phyloP scores from a whole-genome alignment of 2,329 filamentous ascomycete genomes.

The Diplodia sapinea region DNA sequence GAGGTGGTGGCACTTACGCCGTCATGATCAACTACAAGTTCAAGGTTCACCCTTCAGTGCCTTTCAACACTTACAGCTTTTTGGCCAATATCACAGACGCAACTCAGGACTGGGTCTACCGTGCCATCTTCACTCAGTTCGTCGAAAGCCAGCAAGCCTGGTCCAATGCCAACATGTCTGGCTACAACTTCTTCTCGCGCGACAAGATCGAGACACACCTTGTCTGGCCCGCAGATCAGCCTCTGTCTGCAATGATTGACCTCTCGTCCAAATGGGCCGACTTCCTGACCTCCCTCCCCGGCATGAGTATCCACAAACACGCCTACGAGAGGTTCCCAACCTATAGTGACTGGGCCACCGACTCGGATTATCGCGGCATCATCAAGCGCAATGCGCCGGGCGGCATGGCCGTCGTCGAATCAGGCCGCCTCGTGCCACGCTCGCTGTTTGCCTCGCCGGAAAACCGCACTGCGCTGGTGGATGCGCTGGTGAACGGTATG shows the following conservation, averaged over 20 bases:
- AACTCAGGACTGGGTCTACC: conserved; percentile 42
- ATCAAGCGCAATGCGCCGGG: conserved; percentile 45
- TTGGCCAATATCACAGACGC: conserved; percentile 43
- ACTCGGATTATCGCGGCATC: conserved; percentile 39
- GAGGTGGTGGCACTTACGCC: conserved; percentile 42
- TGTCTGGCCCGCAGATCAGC: conserved; percentile 40
- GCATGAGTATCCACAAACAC: conserved; percentile 42
- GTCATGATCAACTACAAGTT: conserved; percentile 45
- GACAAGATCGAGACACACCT: conserved; percentile 44
- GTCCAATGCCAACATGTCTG: conserved; percentile 41
- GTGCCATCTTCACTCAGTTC: conserved; percentile 41
- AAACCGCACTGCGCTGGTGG: conserved; percentile 35
- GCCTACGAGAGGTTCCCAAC: conserved; percentile 42
- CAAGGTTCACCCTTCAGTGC: conserved; percentile 43
- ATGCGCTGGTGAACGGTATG: conserved; percentile 40
- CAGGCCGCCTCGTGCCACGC: conserved; percentile 44
- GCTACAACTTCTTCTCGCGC: conserved; percentile 45
- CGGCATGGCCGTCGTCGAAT: conserved; percentile 43
- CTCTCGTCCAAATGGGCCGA: conserved; percentile 42
- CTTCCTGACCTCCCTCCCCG: conserved; percentile 43
- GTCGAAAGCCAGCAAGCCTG: conserved; percentile 43
- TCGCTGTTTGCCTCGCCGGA: conserved; percentile 40
- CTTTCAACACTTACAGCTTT: conserved; percentile 47
- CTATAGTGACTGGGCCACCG: conserved; percentile 42
- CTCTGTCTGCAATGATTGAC: conserved; percentile 36